These are phyloP conservation scores for Hyparrhenia diplandra DNA, from an alignment of 176 grass and related monocot species.

Conservation along the genomic window DNA sequence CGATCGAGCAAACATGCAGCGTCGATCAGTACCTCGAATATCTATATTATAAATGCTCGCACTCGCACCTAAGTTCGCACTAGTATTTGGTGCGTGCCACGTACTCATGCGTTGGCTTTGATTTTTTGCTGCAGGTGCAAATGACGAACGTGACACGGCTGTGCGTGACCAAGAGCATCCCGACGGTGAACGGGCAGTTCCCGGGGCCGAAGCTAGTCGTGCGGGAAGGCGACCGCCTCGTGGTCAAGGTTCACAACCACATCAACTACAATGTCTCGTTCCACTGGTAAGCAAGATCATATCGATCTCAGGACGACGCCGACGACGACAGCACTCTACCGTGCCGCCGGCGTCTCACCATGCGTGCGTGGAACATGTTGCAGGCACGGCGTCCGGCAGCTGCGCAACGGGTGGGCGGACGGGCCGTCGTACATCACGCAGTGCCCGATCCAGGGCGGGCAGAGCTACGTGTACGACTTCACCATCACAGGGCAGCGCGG, in stretches of 20 bases:
- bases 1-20: not conserved
- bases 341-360: not conserved
- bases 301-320: not conserved
- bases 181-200: slow-evolving; percentile 81
- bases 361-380: not conserved
- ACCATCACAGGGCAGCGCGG: slow-evolving; percentile 54
- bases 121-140: slow-evolving; percentile 29
- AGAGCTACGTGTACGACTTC: slow-evolving; percentile 60
- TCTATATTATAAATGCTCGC: not conserved
- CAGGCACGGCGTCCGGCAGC: slow-evolving; percentile 74
- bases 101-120: not conserved
- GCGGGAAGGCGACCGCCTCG: slow-evolving; percentile 59
- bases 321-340: not conserved
- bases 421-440: slow-evolving; percentile 75
- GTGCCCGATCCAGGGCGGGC: slow-evolving; percentile 61
- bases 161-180: slow-evolving; percentile 69
- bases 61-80: no score
- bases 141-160: slow-evolving; percentile 62
- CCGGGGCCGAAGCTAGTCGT: slow-evolving; percentile 58
- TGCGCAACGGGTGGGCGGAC: slow-evolving; percentile 62
- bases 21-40: not conserved
- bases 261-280: slow-evolving; percentile 60
- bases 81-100: not conserved
- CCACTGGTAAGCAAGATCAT: slow-evolving; percentile 47
- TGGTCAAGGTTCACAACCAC: slow-evolving; percentile 75